Conservation (phyloP, 768 basidiomycete genomes). For the Sistotremastrum suecicum region DNA sequence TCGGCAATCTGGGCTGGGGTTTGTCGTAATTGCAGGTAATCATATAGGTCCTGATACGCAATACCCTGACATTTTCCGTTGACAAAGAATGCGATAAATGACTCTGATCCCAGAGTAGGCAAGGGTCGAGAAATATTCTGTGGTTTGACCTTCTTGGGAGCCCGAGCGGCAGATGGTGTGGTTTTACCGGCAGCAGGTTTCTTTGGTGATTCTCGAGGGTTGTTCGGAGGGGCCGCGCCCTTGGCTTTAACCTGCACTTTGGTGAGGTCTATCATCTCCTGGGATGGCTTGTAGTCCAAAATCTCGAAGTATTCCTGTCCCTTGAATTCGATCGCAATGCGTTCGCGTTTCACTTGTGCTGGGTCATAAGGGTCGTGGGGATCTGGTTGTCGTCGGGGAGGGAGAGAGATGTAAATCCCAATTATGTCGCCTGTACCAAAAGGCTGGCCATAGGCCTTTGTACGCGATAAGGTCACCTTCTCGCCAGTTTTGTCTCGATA, state of each 20-base stretch:
- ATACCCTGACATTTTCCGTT: constrained; percentile 76
- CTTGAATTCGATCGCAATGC: constrained; percentile 89
- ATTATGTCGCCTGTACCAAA: constrained; percentile 79
- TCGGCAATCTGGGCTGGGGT: constrained; percentile 47
- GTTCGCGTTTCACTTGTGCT: constrained; percentile 71
- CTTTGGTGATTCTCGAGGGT: constrained; percentile 46
- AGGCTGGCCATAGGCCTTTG: constrained; percentile 57
- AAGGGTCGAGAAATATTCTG: constrained; percentile 42
- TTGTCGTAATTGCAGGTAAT: constrained; percentile 71
- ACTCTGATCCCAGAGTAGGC: constrained; percentile 47
- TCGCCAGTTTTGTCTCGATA: constrained; percentile 87
- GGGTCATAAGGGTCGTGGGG: constrained; percentile 62
- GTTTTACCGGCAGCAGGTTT: constrained; percentile 57
- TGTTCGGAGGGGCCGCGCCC: constrained; percentile 6
- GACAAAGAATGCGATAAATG: constrained; percentile 78
- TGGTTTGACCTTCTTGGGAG: constrained; percentile 19
- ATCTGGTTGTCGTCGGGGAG: constrained; percentile 44
- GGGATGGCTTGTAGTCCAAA: constrained; percentile 73
- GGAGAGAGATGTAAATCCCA: constrained; percentile 88
- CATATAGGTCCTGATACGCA: constrained; percentile 82
- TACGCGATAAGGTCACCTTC: constrained; percentile 74
- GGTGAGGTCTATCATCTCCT: constrained; percentile 87
- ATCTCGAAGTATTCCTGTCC: constrained; percentile 96
- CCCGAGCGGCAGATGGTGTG: constrained; percentile 22
- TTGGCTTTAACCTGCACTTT: constrained; percentile 31